A percentile compares a stretch with the other conserved stretches of the same genome.
These are phyloP conservation scores for Candida namnaoensis DNA, from an alignment of 805 yeast genomes.

Conservation along the genomic window DNA sequence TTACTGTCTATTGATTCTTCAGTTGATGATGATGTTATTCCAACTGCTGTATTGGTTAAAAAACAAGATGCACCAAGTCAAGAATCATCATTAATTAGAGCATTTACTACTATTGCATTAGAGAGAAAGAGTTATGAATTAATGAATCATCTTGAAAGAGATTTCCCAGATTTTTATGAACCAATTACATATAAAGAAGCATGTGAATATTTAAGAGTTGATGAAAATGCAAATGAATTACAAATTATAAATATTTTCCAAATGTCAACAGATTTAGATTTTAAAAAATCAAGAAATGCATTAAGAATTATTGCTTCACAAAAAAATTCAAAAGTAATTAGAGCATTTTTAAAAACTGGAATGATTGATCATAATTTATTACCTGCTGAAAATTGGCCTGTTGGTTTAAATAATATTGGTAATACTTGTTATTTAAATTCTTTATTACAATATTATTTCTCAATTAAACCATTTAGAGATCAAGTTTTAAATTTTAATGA, in stretches of 20 bases:
- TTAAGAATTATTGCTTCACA: constrained; percentile 45
- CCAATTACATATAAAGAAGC: constrained; percentile 31
- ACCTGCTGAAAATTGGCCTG: constrained; percentile 72
- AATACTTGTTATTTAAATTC: constrained; percentile 95
- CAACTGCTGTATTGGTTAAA: constrained; percentile 66
- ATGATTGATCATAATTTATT: constrained; percentile 47
- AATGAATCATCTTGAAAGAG: constrained; percentile 39
- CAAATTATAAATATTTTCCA: constrained; percentile 46
- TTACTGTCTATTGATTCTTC: constrained; percentile 39
- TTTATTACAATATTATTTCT: constrained; percentile 81
- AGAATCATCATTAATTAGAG: constrained; percentile 35
- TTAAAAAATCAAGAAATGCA: constrained; percentile 48
- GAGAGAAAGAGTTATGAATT: constrained; percentile 48
- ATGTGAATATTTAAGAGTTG: constrained; percentile 37
- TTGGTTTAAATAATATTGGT: constrained; percentile 90
- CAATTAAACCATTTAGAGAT: constrained; percentile 72
- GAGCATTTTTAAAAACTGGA: constrained; percentile 53
- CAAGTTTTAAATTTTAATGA: constrained; percentile 48
- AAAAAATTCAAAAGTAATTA: constrained; percentile 46
- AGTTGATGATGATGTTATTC: constrained; percentile 62
- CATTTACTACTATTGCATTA: constrained; percentile 55
- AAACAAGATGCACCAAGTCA: constrained; percentile 41
- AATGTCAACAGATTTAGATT: constrained; percentile 32
- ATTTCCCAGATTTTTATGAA: constrained; percentile 20
- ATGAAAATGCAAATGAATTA: constrained; percentile 45